Base-by-base conservation (phyloP, 345 rosid species). In the Cardamine occulta region DNA sequence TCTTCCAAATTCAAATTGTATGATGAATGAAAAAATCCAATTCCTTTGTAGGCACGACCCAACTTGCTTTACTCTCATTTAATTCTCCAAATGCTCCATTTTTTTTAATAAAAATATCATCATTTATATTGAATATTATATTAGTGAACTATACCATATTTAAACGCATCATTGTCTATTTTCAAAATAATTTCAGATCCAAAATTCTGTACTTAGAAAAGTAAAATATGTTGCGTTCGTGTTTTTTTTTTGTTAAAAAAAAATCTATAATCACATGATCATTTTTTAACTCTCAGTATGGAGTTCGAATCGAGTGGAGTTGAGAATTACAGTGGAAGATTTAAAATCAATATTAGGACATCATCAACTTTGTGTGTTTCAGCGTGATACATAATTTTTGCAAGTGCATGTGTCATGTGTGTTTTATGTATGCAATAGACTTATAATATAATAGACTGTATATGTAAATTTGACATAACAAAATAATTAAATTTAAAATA, bases 1-100 rank as follows among this genome's bases (percentile, higher is more conserved):
- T 71, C 47, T 66, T 65, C 68, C 49, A 71, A 18, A 39, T 60
- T 75, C 47, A 32, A 68, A 75, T 21, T 40, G 35, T 58, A 23
- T 39, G 29, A 68, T 19, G 35, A 53, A 44, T 53, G 5, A 13
- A 11, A 11, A 64, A 48, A 35, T 32, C 3, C 9, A 5, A 9
- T 34, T 3, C 8, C 42, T 45, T 63, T 37, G 14, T 49, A 24
- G 29, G n/a, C 61, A 54, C 19, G 18, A 77, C 29, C 47, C 72
- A 78, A 65, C 68, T 78, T 49, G 73, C 56, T 57, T 40, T 18
- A 34, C 24, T 21, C 26, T 71, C 21, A 59, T 12, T 45, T 11
- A 62, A 32, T 54, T 32, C 37, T 10, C 19, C 23, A 47, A 63
- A 32, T 56, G 15, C 51, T 24, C 11, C 47, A 62, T 64, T 13